Evolutionary conservation across 2,329 filamentous ascomycete genomes (phyloP).

Genomic region (Microcera coccophila): DNA sequence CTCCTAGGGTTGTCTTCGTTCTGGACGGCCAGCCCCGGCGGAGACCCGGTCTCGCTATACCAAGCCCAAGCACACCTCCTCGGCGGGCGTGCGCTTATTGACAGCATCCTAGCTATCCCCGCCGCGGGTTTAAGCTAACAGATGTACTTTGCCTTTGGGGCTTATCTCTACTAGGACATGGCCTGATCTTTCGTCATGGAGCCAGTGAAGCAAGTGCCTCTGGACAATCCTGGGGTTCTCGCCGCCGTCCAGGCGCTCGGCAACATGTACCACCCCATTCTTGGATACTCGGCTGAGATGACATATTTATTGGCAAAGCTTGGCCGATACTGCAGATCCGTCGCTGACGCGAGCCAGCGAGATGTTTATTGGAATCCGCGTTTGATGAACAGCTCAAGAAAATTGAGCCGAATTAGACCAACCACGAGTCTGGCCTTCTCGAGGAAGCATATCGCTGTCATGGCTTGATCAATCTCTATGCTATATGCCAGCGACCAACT

Average conservation of each 20-base stretch:
- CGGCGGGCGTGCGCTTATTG: conserved; percentile 1
- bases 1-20: conserved; percentile 1
- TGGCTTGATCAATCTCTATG: too few relatives aligned
- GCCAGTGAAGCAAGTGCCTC: background rate
- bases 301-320: conserved; percentile 4
- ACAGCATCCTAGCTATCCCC: background rate
- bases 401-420: too few relatives aligned
- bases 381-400: too few relatives aligned
- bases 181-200: background rate
- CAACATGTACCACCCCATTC: conserved; percentile 1
- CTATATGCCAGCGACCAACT: too few relatives aligned
- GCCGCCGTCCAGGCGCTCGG: background rate
- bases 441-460: too few relatives aligned
- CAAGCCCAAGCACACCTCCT: conserved; percentile 3
- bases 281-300: conserved; percentile 2
- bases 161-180: conserved; percentile 8
- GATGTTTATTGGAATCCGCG: too few relatives aligned
- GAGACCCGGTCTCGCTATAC: too few relatives aligned
- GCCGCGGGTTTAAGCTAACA: background rate
- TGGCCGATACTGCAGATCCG: conserved; percentile 4
- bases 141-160: background rate
- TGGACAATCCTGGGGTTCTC: background rate
- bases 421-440: too few relatives aligned
- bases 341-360: conserved; percentile 1
- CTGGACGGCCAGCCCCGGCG: background rate